Evolutionary conservation across 345 rosid species (phyloP).

Genomic region (Eucalyptus grandis): DNA sequence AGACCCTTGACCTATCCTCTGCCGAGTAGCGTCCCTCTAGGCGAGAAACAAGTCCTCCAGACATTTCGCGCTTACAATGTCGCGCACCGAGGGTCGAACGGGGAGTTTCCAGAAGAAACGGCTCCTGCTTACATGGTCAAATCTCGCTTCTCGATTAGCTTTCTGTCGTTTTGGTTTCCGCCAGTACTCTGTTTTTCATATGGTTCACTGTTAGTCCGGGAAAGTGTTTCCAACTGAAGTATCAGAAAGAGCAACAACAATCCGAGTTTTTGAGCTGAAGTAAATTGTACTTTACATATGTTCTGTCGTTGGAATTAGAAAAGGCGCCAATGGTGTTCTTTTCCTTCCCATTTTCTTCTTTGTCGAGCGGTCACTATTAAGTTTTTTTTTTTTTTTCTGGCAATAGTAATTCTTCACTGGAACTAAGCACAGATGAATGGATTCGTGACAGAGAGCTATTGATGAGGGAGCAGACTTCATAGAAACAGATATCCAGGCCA

Average conservation of each 20-base stretch:
- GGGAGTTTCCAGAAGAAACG: constrained; percentile 38
- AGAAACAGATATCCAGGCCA: constrained; percentile 21
- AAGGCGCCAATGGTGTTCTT: background rate
- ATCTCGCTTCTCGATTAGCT: background rate
- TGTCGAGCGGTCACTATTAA: background rate
- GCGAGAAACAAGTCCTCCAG: constrained; percentile 11
- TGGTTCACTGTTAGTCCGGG: background rate
- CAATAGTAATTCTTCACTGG: background rate
- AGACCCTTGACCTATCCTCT: background rate
- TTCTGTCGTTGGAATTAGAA: background rate
- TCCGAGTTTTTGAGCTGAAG: background rate
- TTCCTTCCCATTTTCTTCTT: background rate
- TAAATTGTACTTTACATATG: background rate
- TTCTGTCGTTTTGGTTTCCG: background rate
- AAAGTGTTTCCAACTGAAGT: background rate
- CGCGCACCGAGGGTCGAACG: constrained; percentile 33
- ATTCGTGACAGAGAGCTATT: constrained; percentile 18
- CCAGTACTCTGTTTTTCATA: background rate
- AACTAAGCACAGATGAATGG: background rate
- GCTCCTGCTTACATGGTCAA: constrained; percentile 27
- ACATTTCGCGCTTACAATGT: constrained; percentile 25
- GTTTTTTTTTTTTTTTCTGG: background rate
- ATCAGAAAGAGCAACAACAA: background rate
- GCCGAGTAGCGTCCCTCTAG: background rate
- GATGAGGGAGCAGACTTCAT: constrained; percentile 37